phyloP scores from a whole-genome alignment of 108 stramenopile genomes.

The Nitzschia inconspicua region DNA sequence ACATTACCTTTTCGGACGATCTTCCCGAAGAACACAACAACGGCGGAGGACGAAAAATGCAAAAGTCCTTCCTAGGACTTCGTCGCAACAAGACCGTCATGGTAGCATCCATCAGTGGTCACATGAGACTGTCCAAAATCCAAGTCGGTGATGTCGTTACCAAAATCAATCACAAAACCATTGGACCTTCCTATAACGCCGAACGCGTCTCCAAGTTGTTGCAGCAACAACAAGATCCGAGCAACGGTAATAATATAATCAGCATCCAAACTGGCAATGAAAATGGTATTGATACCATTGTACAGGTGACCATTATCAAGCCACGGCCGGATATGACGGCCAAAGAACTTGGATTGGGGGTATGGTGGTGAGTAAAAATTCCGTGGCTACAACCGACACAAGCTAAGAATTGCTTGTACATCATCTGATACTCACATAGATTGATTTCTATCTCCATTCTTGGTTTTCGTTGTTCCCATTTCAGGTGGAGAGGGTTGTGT shows the following conservation, averaged over 20 bases:
- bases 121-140: slow-evolving; percentile 20
- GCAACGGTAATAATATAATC: slow-evolving; percentile 27
- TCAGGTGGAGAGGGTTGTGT: too few relatives aligned
- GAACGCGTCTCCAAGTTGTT: slow-evolving; percentile 24
- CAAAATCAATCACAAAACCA: slow-evolving; percentile 25
- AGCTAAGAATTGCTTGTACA: too few relatives aligned
- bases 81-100: too few relatives aligned
- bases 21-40: neutral
- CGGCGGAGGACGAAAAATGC: neutral
- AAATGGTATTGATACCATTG: slow-evolving; percentile 34
- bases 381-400: too few relatives aligned
- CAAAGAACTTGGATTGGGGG: slow-evolving; percentile 36
- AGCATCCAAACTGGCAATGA: slow-evolving; percentile 26
- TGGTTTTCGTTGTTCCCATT: too few relatives aligned
- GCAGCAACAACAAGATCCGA: slow-evolving; percentile 13
- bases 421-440: too few relatives aligned
- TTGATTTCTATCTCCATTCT: too few relatives aligned
- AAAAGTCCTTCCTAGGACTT: too few relatives aligned
- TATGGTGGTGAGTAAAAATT: slow-evolving; percentile 45
- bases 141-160: slow-evolving; percentile 27
- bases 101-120: slow-evolving; percentile 4
- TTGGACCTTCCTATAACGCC: slow-evolving; percentile 9
- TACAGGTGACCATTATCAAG: slow-evolving; percentile 50
- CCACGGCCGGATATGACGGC: slow-evolving; percentile 40
- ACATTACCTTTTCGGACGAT: neutral